Conservation (phyloP, 352 stramenopile genomes). For the Globisporangium ultimum region DNA sequence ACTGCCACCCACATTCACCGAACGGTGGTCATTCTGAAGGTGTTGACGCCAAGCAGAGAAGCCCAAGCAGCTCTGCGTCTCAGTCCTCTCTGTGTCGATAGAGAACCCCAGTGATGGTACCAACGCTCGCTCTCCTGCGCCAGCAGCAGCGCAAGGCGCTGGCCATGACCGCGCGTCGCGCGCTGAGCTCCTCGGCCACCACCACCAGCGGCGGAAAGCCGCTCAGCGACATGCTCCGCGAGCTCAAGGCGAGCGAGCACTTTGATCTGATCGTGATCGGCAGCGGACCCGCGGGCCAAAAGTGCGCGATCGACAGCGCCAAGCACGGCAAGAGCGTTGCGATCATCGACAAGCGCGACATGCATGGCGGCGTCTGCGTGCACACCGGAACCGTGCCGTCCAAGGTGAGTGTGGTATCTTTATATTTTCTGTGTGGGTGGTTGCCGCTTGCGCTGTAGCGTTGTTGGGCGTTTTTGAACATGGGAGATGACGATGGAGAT, state of each 20-base stretch:
- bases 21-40: too few relatives aligned
- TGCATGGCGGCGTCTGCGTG: constrained; percentile 86
- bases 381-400: constrained; percentile 88
- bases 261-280: constrained; percentile 90
- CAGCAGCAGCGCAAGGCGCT: constrained; percentile 3
- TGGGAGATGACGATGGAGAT: too few relatives aligned
- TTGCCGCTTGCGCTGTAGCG: background rate
- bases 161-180: background rate
- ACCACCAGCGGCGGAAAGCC: constrained; percentile 6
- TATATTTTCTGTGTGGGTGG: background rate
- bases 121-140: constrained; percentile 2
- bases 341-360: constrained; percentile 88
- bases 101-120: background rate
- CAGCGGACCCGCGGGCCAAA: constrained; percentile 84
- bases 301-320: constrained; percentile 88
- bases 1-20: too few relatives aligned
- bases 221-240: constrained; percentile 66
- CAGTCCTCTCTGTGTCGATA: background rate
- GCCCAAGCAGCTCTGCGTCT: background rate
- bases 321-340: constrained; percentile 82
- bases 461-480: too few relatives aligned
- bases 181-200: background rate
- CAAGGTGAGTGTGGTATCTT: constrained; percentile 37
- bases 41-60: too few relatives aligned
- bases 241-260: constrained; percentile 83